Evolutionary conservation across 139 green algal species (phyloP).

Genomic region (Spirogloea muscicola): DNA sequence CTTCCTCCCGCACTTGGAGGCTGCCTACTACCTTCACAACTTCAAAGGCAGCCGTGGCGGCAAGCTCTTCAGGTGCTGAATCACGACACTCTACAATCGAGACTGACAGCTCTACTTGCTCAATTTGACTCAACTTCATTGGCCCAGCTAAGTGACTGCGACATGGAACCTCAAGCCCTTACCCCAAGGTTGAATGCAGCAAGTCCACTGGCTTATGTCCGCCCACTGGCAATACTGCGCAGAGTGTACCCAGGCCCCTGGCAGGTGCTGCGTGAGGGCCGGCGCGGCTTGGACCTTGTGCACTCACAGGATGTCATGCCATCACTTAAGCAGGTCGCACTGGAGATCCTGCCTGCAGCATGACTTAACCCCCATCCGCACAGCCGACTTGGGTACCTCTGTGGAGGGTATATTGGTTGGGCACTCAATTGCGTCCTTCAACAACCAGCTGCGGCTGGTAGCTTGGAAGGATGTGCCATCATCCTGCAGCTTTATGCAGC

Average conservation of each 20-base stretch:
- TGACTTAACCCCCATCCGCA: too few relatives aligned
- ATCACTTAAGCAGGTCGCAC: constrained; percentile 68
- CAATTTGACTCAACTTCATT: neutral
- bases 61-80: constrained; percentile 40
- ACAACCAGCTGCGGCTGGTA: too few relatives aligned
- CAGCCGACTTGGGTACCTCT: too few relatives aligned
- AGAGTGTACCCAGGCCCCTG: constrained; percentile 76
- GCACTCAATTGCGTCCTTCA: too few relatives aligned
- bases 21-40: constrained; percentile 82
- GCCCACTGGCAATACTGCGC: neutral
- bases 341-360: constrained; percentile 74
- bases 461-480: too few relatives aligned
- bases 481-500: too few relatives aligned
- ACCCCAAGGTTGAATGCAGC: too few relatives aligned
- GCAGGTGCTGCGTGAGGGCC: constrained; percentile 65
- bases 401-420: too few relatives aligned
- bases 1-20: constrained; percentile 62
- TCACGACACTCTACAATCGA: too few relatives aligned
- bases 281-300: constrained; percentile 45
- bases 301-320: constrained; percentile 63
- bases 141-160: neutral
- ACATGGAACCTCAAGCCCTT: too few relatives aligned
- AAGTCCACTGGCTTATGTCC: too few relatives aligned
- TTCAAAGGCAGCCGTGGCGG: constrained; percentile 69
- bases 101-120: neutral